A percentile compares a stretch with the other conserved stretches of the same genome.
Evolutionary conservation across 352 stramenopile species (phyloP).

Genomic region (Pythium coloratum): DNA sequence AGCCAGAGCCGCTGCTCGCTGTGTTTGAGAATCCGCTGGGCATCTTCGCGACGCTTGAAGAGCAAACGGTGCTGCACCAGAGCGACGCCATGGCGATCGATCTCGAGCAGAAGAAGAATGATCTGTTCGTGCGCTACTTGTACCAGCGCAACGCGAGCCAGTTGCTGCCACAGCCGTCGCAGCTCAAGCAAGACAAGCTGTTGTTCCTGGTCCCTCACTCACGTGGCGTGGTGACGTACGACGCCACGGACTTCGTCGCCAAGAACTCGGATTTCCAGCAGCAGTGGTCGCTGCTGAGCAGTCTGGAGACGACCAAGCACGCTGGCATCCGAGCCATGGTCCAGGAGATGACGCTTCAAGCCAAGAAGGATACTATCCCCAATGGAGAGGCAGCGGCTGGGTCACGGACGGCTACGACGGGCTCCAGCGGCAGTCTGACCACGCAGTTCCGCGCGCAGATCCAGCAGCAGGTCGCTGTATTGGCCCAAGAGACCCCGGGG

Average conservation of each 20-base stretch:
- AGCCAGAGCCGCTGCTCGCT: neutral
- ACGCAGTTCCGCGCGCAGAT: conserved; percentile 27
- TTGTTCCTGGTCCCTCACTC: conserved; percentile 53
- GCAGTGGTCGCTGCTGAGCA: conserved; percentile 36
- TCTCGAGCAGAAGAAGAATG: conserved; percentile 66
- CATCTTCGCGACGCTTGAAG: conserved; percentile 67
- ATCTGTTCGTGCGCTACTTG: conserved; percentile 65
- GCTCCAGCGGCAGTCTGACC: conserved; percentile 17
- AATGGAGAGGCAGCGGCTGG: neutral
- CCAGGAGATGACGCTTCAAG: conserved; percentile 6
- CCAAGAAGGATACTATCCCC: neutral
- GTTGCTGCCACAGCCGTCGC: conserved; percentile 28
- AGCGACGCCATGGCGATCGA: conserved; percentile 40
- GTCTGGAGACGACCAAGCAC: conserved; percentile 34
- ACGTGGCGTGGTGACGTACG: conserved; percentile 50
- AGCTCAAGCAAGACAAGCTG: conserved; percentile 27
- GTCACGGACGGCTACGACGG: neutral
- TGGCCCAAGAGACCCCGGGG: neutral
- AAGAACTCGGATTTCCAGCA: conserved; percentile 66
- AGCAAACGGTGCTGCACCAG: conserved; percentile 65
- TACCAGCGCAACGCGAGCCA: conserved; percentile 47
- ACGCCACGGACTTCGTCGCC: conserved; percentile 63
- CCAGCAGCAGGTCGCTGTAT: conserved; percentile 5
- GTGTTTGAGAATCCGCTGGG: conserved; percentile 51
- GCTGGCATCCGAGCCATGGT: conserved; percentile 35